A percentile compares a stretch with the other conserved stretches of the same genome.
phyloP scores from a whole-genome alignment of 169 alveolate genomes.

The Perkinsus olseni region DNA sequence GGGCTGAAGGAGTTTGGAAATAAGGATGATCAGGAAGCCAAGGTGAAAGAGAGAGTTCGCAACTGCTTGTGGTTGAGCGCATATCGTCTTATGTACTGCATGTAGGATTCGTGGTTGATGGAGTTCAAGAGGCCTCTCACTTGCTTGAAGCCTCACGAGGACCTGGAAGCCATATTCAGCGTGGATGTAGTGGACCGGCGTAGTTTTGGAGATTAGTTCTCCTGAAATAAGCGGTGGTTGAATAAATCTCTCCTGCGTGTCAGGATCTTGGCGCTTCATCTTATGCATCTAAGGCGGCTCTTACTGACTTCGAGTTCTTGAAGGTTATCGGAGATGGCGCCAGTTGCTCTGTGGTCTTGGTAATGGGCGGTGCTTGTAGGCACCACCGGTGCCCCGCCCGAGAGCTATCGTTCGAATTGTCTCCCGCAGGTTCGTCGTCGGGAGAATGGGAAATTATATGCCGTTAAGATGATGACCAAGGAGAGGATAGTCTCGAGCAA shows the following conservation, averaged over 20 bases:
- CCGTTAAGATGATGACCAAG: slow-evolving; percentile 65
- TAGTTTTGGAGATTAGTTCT: not conserved
- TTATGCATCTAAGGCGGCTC: not conserved
- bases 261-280: not conserved
- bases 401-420: no score
- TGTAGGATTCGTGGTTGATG: not conserved
- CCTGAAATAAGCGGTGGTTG: not conserved
- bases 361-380: no score
- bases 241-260: not conserved
- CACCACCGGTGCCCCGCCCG: no score
- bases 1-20: not conserved
- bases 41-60: not conserved
- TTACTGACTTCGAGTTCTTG: not conserved
- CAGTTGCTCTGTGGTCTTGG: not conserved
- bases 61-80: not conserved
- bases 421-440: slow-evolving; percentile 37
- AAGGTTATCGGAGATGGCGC: not conserved
- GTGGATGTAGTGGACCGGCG: not conserved
- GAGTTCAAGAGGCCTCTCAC: not conserved
- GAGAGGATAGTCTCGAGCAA: slow-evolving; percentile 50
- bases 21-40: not conserved
- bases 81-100: no score
- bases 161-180: not conserved
- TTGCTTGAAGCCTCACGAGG: not conserved
- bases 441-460: slow-evolving; percentile 48